These are phyloP conservation scores for Rhizopogon roseolus DNA, from an alignment of 768 basidiomycete genomes.

Conservation along the genomic window DNA sequence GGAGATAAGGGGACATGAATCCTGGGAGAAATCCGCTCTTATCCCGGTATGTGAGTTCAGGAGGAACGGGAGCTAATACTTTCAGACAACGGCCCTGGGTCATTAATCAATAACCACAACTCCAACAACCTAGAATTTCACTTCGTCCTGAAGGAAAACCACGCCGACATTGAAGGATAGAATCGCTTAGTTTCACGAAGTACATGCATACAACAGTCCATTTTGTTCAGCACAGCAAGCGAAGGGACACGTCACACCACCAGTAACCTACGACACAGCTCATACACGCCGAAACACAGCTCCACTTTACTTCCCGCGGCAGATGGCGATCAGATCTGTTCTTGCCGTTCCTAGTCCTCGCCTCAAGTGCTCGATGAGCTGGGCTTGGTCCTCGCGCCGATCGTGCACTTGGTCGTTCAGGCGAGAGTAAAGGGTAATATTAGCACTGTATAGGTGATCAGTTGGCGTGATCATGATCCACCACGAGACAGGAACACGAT, in stretches of 20 bases:
- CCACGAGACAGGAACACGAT: background rate
- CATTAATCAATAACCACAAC: background rate
- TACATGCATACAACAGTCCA: background rate
- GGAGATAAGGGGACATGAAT: background rate
- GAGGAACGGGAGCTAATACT: too few relatives aligned
- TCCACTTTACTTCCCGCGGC: background rate
- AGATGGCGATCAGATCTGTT: constrained; percentile 1
- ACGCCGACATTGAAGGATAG: background rate
- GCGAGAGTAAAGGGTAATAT: constrained; percentile 12
- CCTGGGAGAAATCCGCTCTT: background rate
- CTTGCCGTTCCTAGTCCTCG: constrained; percentile 16
- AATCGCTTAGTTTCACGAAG: background rate
- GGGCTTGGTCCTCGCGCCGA: constrained; percentile 14
- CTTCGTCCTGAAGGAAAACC: background rate
- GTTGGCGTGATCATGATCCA: constrained; percentile 2
- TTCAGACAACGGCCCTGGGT: too few relatives aligned
- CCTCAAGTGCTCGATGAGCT: constrained; percentile 11
- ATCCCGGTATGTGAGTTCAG: background rate
- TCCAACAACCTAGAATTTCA: background rate
- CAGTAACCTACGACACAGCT: background rate
- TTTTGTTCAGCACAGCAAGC: background rate
- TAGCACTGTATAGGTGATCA: constrained; percentile 11
- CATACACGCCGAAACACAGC: background rate
- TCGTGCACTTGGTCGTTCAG: constrained; percentile 18
- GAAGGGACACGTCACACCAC: background rate